Base-by-base conservation (phyloP, 306 rosid species). In the Trifolium dubium region DNA sequence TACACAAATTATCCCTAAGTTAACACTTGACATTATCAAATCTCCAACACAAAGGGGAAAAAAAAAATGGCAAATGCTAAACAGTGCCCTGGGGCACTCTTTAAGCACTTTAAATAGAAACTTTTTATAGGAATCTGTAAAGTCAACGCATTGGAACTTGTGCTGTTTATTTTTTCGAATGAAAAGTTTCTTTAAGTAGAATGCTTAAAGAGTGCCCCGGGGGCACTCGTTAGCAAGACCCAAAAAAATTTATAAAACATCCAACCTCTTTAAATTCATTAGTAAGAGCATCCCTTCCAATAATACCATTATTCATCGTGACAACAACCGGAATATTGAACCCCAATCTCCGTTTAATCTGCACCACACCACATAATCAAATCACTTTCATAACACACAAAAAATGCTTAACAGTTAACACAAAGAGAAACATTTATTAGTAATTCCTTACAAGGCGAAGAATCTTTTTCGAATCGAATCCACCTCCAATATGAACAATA, bases 251-350 rank as follows among this genome's bases (percentile, higher is more conserved):
- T 4, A 12, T 58, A 23, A 18, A 30, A 69, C 34, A 58, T 49
- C 29, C 53, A 75, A 92, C 97, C 96, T 92, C 97, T 72, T 76
- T 86, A 76, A 87, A 64, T 72, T 87, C 92, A 80, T 79, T 58
- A 46, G 83, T 85, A 29, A 62, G 29, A 67, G 87, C 89, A 47
- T 89, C 96, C 76, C 86, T 85, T 72, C 96, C 96, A 15, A 89
- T 71, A 67, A 89, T 78, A 63, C 97, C 97, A 56, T 78, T 74
- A 3, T 85, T 77, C 58, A 65, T 76, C 3, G 92, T 75, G 64
- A 88, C 83, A 58, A 92, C 73, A 31, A 87, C 13, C 3, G 92
- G 96, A 64, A 80, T 70, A 49, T 37, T 55, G 3, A 73, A 76
- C 17, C 97, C 95, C 79, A 91, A 46, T 32, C 46, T 69, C 43